Evolutionary conservation across 805 yeast species (phyloP).

Genomic region (Priceomyces fermenticarens): DNA sequence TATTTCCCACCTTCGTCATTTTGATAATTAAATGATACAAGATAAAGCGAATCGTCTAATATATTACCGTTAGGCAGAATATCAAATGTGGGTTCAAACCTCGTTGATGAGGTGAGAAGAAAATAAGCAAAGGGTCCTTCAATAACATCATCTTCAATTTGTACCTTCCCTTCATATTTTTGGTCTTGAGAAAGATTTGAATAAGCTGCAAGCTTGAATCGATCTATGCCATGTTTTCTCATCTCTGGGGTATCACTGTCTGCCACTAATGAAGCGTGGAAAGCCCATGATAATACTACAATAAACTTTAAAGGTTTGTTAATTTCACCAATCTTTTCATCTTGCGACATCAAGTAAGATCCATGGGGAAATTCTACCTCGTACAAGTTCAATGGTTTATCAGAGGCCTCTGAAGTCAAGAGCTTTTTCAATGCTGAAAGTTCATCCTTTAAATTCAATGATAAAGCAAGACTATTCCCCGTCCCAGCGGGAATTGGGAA

Average conservation of each 20-base stretch:
- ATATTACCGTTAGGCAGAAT: conserved; percentile 62
- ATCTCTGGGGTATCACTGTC: conserved; percentile 70
- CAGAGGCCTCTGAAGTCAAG: conserved; percentile 10
- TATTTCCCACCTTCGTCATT: conserved; percentile 18
- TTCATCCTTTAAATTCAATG: conserved; percentile 42
- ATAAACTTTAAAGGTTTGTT: conserved; percentile 32
- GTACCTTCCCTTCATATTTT: conserved; percentile 43
- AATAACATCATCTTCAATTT: conserved; percentile 12
- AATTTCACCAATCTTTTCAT: conserved; percentile 12
- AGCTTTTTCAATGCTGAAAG: conserved; percentile 15
- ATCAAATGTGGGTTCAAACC: conserved; percentile 57
- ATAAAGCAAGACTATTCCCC: conserved; percentile 76
- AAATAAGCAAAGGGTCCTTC: conserved; percentile 56
- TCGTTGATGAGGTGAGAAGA: conserved; percentile 51
- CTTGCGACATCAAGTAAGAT: conserved; percentile 18
- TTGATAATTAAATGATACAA: conserved; percentile 43
- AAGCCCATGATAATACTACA: conserved; percentile 80
- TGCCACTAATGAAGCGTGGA: conserved; percentile 83
- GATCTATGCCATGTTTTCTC: conserved; percentile 57
- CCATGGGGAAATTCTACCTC: conserved; percentile 40
- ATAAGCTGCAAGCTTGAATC: conserved; percentile 70
- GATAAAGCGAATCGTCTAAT: conserved; percentile 38
- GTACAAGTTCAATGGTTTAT: conserved; percentile 43
- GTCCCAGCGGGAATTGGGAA: conserved; percentile 72
- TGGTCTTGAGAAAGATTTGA: conserved; percentile 50